Percentiles rank a stretch among this genome's conserved stretches.
These are phyloP conservation scores for Medicago truncatula DNA, from an alignment of 306 rosid species.

Conservation along the genomic window MtrunA17r5.0-ANR NC_053047.1:34649001-34649500, in stretches of 20 bases:
- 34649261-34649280: constrained; percentile 3
- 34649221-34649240: constrained; percentile 64
- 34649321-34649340: constrained; percentile 13
- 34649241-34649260: constrained; percentile 58
- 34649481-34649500: constrained; percentile 72
- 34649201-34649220: constrained; percentile 75
- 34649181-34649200: constrained; percentile 73
- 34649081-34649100: neutral
- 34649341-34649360: constrained; percentile 32
- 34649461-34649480: constrained; percentile 75
- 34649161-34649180: constrained; percentile 57
- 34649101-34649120: neutral
- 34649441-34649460: constrained; percentile 67
- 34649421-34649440: constrained; percentile 48
- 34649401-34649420: constrained; percentile 18
- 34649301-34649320: constrained; percentile 22
- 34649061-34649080: neutral
- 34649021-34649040: neutral
- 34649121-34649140: constrained; percentile 69
- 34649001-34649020: neutral
- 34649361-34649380: constrained; percentile 30
- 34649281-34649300: neutral
- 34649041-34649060: too few species aligned
- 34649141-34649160: constrained; percentile 96
- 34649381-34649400: constrained; percentile 38